Base-by-base conservation (phyloP, 371 early-diverging fungal genomes). In the Amoeboaphelidium protococcarum region DNA sequence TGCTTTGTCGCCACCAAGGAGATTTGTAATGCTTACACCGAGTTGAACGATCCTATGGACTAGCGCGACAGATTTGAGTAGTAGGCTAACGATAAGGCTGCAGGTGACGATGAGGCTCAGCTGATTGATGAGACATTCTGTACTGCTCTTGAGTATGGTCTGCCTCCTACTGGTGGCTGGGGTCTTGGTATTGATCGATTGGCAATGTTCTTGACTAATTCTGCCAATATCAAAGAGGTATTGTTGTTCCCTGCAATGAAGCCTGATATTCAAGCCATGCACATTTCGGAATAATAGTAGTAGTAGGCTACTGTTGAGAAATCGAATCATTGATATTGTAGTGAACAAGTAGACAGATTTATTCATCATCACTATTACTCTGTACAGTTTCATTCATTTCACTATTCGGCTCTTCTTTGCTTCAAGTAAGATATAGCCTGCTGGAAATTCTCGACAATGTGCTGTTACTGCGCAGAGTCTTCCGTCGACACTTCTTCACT, bases 21-120 rank as follows among this genome's bases (percentile, higher is more conserved):
- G 66, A 73, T 99, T 26, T 78, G 79, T 68, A 98, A 98, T 64
- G 90, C 96, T 21, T 98, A 98, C 74, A 85, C 87, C 26, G 98
- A 98, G 68, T 72, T 96, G 62, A 98, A 98, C 72, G 94, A 96
- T 67, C 98, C 98, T 24, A 66, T 78, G 56, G 97, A 92, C 54
- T 97, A 98, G 65, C 79, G 91, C 53, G 68, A 83, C 59, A 77
- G 98, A 59, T 99, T 99, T 65, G 82, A 73, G 46, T 82, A 88
- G 73, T 98, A 99, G 69, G 90, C 92, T 42, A 62, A 62, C 44
- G 97, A 97, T 63, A 88, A 90, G 72, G 89, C 69, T 50, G 91
- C 88, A 52, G 99, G 99, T 56, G 99, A 99, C 59, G 97, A 95
- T 54, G 99, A 99, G 66, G 98, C 99, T 19, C 98, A 96, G 72